These are phyloP conservation scores for Leptomonas pyrrhocoris DNA, from an alignment of 208 protist species.

Conservation along the genomic window DNA sequence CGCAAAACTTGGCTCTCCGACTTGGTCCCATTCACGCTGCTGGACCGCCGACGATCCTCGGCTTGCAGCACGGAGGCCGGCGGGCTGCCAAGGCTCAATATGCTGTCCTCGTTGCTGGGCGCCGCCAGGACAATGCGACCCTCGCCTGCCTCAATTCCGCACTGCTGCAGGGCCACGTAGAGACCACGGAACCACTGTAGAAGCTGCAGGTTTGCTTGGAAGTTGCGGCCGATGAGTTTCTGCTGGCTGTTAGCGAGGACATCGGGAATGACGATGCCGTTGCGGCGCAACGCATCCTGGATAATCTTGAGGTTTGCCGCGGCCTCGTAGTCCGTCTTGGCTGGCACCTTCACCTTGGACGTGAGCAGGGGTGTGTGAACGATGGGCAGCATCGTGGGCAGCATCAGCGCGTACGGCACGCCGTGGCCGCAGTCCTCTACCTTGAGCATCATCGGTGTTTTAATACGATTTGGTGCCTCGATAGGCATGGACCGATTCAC, in stretches of 20 bases:
- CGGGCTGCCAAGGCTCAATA: conserved; percentile 5
- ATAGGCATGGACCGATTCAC: conserved; percentile 61
- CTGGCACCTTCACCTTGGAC: conserved; percentile 88
- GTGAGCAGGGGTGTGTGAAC: conserved; percentile 81
- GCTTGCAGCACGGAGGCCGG: conserved; percentile 3
- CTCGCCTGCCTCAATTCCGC: conserved; percentile 42
- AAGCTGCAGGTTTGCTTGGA: conserved; percentile 97
- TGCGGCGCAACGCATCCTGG: conserved; percentile 90
- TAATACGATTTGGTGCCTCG: conserved; percentile 36
- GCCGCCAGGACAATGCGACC: conserved; percentile 11
- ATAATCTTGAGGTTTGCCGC: conserved; percentile 96
- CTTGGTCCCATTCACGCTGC: neutral
- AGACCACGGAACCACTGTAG: conserved; percentile 96
- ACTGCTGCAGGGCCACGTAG: conserved; percentile 43
- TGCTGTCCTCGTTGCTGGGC: conserved; percentile 14
- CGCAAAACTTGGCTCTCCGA: neutral
- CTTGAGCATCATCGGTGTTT: conserved; percentile 47
- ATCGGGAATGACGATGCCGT: conserved; percentile 78
- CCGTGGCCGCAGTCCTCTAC: conserved; percentile 87
- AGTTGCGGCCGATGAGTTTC: conserved; percentile 94
- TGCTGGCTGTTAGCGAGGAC: conserved; percentile 81
- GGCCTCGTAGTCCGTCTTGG: conserved; percentile 94
- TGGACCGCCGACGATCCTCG: conserved; percentile 1
- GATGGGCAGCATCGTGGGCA: conserved; percentile 91
- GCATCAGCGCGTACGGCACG: conserved; percentile 94